Evolutionary conservation across 1,139 yeast genomes (phyloP).

Genomic region (Hanseniaspora uvarum): DNA sequence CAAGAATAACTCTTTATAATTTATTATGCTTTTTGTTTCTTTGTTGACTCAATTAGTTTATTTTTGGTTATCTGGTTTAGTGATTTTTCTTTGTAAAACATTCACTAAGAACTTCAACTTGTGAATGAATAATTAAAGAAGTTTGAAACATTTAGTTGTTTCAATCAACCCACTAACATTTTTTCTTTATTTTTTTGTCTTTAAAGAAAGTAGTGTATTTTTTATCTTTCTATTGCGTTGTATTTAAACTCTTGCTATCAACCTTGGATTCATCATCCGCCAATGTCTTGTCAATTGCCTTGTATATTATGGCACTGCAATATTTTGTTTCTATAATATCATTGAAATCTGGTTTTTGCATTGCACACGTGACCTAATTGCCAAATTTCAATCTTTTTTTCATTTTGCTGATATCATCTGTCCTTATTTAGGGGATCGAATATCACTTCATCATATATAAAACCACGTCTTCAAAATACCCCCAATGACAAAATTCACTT

Average conservation of each 20-base stretch:
- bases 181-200: not conserved
- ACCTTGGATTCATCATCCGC: not conserved
- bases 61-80: constrained; percentile 33
- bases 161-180: constrained; percentile 3
- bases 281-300: not conserved
- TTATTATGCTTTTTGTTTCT: constrained; percentile 62
- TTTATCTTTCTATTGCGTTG: not conserved
- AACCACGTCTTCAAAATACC: not conserved
- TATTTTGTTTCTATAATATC: not conserved
- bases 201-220: not conserved
- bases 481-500: constrained; percentile 36
- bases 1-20: constrained; percentile 54
- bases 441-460: too few species aligned
- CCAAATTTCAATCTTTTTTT: too few species aligned
- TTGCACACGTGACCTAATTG: not conserved
- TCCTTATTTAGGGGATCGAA: too few species aligned
- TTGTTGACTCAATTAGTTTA: constrained; percentile 22
- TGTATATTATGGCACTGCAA: not conserved
- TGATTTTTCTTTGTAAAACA: constrained; percentile 34
- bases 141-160: constrained; percentile 4
- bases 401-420: not conserved
- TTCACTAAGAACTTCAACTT: not conserved
- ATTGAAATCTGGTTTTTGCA: not conserved
- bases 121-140: constrained; percentile 5
- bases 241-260: not conserved